Evolutionary conservation across 2,329 filamentous ascomycete genomes (phyloP).

Genomic region (Ceratocystis eucalypticola): DNA sequence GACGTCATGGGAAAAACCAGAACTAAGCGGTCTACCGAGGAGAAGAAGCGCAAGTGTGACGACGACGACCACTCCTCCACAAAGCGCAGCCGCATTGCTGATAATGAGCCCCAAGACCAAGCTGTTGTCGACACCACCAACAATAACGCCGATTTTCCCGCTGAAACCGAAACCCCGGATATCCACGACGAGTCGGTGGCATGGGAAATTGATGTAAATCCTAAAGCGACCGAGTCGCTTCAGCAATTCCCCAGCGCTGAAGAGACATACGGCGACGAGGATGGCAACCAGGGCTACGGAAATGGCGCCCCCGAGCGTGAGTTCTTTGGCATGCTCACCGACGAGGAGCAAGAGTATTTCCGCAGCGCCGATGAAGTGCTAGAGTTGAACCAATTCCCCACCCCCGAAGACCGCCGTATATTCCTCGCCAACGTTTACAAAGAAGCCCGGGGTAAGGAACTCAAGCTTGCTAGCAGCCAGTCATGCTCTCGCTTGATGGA

Average conservation of each 20-base stretch:
- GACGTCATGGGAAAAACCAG: slow-evolving; percentile 32
- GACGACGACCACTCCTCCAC: slow-evolving; percentile 21
- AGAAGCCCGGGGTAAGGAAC: slow-evolving; percentile 80
- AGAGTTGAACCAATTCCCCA: slow-evolving; percentile 75
- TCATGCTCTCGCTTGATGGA: slow-evolving; percentile 91
- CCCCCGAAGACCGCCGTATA: slow-evolving; percentile 54
- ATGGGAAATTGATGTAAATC: slow-evolving; percentile 17
- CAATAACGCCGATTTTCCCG: slow-evolving; percentile 8
- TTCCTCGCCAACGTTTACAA: slow-evolving; percentile 73
- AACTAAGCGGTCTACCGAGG: slow-evolving; percentile 31
- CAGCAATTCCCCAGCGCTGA: slow-evolving; percentile 20
- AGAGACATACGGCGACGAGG: slow-evolving; percentile 22
- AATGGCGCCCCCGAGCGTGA: slow-evolving; percentile 41
- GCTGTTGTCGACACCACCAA: neutral
- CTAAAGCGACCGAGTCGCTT: neutral
- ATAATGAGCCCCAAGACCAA: slow-evolving; percentile 19
- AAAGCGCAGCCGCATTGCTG: slow-evolving; percentile 22
- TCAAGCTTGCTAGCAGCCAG: slow-evolving; percentile 92
- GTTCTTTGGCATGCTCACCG: slow-evolving; percentile 87
- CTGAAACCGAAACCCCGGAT: neutral
- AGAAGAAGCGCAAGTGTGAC: slow-evolving; percentile 31
- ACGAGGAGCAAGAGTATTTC: slow-evolving; percentile 94
- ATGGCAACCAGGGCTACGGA: slow-evolving; percentile 20
- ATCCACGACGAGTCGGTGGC: slow-evolving; percentile 8
- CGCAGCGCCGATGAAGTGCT: slow-evolving; percentile 78